A percentile compares a stretch with the other conserved stretches of the same genome.
Evolutionary conservation across 345 rosid genomes (phyloP).

Genomic region (Eucalyptus sideroxylon): DNA sequence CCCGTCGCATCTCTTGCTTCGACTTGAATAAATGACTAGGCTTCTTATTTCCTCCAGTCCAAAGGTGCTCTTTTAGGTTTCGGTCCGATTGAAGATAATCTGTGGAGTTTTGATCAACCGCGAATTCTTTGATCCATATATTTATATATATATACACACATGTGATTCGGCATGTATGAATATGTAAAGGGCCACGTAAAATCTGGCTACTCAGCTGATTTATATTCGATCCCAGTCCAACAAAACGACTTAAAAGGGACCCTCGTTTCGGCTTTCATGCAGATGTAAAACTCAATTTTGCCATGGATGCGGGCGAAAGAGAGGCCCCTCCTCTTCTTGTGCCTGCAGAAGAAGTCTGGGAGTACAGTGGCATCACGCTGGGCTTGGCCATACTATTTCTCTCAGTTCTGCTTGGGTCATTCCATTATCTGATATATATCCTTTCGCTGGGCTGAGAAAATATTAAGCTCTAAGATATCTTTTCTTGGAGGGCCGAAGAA

Average conservation of each 20-base stretch:
- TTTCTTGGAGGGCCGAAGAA: not conserved
- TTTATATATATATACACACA: not conserved
- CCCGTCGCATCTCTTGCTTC: not conserved
- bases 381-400: not conserved
- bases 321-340: not conserved
- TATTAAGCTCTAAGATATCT: not conserved
- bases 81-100: no score
- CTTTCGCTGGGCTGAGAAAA: not conserved
- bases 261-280: not conserved
- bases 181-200: not conserved
- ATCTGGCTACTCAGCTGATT: not conserved
- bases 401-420: not conserved
- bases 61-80: no score
- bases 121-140: no score
- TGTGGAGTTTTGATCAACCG: no score
- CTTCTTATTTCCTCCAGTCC: not conserved
- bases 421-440: not conserved
- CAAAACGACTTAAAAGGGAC: no score
- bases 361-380: not conserved
- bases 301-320: not conserved
- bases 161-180: not conserved
- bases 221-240: not conserved
- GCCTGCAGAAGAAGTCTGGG: not conserved
- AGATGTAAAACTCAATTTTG: not conserved
- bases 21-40: not conserved